These are phyloP conservation scores for Marasmius fiardii DNA, from an alignment of 1,284 basidiomycete genomes.

Conservation along the genomic window DNA sequence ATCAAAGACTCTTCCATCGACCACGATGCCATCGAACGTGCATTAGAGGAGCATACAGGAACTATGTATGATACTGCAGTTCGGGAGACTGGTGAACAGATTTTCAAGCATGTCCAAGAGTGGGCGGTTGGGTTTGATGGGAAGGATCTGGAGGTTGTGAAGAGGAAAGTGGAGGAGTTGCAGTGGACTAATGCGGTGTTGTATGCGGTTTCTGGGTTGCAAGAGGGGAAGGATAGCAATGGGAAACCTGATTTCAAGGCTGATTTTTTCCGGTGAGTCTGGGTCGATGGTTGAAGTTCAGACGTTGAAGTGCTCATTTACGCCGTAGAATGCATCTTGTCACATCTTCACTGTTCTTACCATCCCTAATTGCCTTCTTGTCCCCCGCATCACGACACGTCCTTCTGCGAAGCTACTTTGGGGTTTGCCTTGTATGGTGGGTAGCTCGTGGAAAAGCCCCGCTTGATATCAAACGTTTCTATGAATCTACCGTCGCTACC, in stretches of 20 bases:
- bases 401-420: slow-evolving; percentile 42
- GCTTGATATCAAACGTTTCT: slow-evolving; percentile 39
- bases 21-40: slow-evolving; percentile 13
- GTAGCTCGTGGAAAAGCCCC: slow-evolving; percentile 33
- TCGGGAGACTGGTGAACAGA: slow-evolving; percentile 32
- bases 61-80: slow-evolving; percentile 24
- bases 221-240: slow-evolving; percentile 23
- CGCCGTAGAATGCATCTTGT: slow-evolving; percentile 54
- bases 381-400: slow-evolving; percentile 32
- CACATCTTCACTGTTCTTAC: slow-evolving; percentile 49
- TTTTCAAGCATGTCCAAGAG: slow-evolving; percentile 41
- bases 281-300: neutral
- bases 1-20: slow-evolving; percentile 38
- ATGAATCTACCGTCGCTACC: slow-evolving; percentile 12
- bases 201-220: slow-evolving; percentile 40
- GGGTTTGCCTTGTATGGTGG: slow-evolving; percentile 36
- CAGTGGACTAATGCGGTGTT: slow-evolving; percentile 38
- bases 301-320: neutral
- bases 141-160: slow-evolving; percentile 28
- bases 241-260: slow-evolving; percentile 39
- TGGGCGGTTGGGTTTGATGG: slow-evolving; percentile 39
- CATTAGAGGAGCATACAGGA: slow-evolving; percentile 14
- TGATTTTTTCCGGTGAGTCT: slow-evolving; percentile 47
- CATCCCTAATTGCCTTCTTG: slow-evolving; percentile 35
- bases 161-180: slow-evolving; percentile 45